phyloP scores from a whole-genome alignment of 2,329 filamentous ascomycete species.

The Fonsecaea nubica region DNA sequence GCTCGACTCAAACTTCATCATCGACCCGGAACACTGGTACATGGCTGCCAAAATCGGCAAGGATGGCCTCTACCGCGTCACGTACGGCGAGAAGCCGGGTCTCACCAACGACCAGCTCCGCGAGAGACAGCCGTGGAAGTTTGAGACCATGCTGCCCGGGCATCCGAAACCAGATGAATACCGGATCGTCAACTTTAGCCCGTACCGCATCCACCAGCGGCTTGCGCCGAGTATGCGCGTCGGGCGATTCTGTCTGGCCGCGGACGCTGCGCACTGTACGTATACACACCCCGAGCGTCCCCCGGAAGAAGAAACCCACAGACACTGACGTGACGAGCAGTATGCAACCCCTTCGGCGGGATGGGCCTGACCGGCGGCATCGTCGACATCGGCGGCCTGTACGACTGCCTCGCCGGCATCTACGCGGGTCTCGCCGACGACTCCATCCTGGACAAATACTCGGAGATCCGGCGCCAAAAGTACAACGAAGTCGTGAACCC shows the following conservation, averaged over 20 bases:
- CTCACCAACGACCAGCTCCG: constrained; percentile 62
- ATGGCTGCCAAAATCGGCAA: constrained; percentile 65
- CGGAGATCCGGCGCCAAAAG: constrained; percentile 49
- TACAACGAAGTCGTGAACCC: constrained; percentile 50
- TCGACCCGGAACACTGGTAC: constrained; percentile 67
- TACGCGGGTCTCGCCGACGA: constrained; percentile 49
- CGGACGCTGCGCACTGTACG: constrained; percentile 64
- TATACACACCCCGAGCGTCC: neutral
- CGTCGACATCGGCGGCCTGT: constrained; percentile 67
- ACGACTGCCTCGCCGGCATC: constrained; percentile 62
- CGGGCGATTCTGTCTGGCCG: constrained; percentile 63
- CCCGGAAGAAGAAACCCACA: neutral
- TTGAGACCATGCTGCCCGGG: constrained; percentile 64
- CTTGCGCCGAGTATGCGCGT: constrained; percentile 65
- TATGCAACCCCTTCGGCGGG: constrained; percentile 57
- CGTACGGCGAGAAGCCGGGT: constrained; percentile 65
- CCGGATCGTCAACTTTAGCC: constrained; percentile 62
- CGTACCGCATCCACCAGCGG: constrained; percentile 68
- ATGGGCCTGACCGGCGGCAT: constrained; percentile 69
- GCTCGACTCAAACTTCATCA: constrained; percentile 57
- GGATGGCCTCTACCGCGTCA: constrained; percentile 68
- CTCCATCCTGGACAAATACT: constrained; percentile 53
- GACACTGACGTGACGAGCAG: constrained; percentile 5
- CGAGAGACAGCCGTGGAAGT: constrained; percentile 62
- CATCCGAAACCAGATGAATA: constrained; percentile 65